These are phyloP conservation scores for Phialophora expanda DNA, from an alignment of 2,329 filamentous ascomycete species.

Conservation along the genomic window DNA sequence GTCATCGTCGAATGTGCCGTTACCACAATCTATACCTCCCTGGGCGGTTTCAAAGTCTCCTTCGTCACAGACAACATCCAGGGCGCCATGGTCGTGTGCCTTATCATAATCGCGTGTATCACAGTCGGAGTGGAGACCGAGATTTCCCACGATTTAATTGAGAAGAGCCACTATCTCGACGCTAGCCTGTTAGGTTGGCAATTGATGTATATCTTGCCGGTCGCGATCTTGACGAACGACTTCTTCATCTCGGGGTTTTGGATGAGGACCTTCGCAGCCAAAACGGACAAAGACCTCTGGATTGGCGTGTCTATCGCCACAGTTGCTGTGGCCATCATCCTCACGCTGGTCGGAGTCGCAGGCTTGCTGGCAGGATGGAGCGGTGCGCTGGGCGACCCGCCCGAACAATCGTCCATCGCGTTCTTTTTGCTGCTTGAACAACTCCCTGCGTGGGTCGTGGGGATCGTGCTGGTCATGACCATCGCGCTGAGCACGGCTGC, in stretches of 20 bases:
- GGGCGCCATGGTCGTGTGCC: slow-evolving; percentile 74
- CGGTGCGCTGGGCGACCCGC: slow-evolving; percentile 68
- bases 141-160: slow-evolving; percentile 71
- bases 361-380: slow-evolving; percentile 81
- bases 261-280: slow-evolving; percentile 81
- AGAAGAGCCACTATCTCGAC: slow-evolving; percentile 71
- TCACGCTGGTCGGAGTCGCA: slow-evolving; percentile 73
- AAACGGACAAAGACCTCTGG: slow-evolving; percentile 76
- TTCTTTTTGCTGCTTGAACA: slow-evolving; percentile 76
- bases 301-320: slow-evolving; percentile 74
- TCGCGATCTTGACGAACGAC: slow-evolving; percentile 81
- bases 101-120: slow-evolving; percentile 77
- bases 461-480: slow-evolving; percentile 80
- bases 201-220: slow-evolving; percentile 80
- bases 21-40: slow-evolving; percentile 81
- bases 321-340: slow-evolving; percentile 67
- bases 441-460: slow-evolving; percentile 80
- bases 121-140: slow-evolving; percentile 77
- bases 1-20: slow-evolving; percentile 78
- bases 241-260: slow-evolving; percentile 86
- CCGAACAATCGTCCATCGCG: slow-evolving; percentile 68
- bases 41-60: slow-evolving; percentile 82
- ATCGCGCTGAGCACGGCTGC: slow-evolving; percentile 76
- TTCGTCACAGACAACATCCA: slow-evolving; percentile 85
- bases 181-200: slow-evolving; percentile 79